phyloP scores from a whole-genome alignment of 108 stramenopile species.

The Cylindrotheca closterium region DNA sequence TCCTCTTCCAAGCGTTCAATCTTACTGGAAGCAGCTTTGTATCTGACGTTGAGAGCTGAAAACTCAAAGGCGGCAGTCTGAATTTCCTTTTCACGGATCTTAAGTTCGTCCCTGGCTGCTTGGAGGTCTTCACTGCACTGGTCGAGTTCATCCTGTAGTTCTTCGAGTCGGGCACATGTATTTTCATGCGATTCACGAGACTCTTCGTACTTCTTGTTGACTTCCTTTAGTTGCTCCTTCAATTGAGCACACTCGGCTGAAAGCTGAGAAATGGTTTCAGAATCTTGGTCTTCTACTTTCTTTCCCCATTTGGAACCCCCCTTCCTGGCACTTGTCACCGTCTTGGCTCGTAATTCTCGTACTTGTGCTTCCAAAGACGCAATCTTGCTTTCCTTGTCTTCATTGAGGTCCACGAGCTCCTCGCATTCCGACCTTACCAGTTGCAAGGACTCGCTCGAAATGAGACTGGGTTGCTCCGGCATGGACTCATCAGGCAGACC shows the following conservation, averaged over 20 bases:
- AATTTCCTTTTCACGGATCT: neutral
- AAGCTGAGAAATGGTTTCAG: neutral
- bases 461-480: neutral
- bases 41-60: neutral
- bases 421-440: too few species aligned
- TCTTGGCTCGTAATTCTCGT: neutral
- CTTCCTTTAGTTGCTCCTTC: conserved; percentile 10
- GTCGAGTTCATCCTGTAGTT: conserved; percentile 6
- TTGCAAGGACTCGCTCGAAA: neutral
- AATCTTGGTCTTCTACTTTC: neutral
- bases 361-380: neutral
- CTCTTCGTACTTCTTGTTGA: conserved; percentile 25
- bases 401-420: neutral
- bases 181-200: neutral
- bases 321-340: neutral
- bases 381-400: neutral
- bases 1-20: neutral
- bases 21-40: neutral
- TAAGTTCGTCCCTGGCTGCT: neutral
- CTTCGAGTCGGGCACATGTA: neutral
- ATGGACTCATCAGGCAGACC: neutral
- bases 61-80: too few species aligned
- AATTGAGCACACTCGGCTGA: conserved; percentile 2
- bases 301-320: too few species aligned
- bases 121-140: conserved; percentile 1